These are phyloP conservation scores for Linum trigynum DNA, from an alignment of 345 rosid species.

Conservation along the genomic window DNA sequence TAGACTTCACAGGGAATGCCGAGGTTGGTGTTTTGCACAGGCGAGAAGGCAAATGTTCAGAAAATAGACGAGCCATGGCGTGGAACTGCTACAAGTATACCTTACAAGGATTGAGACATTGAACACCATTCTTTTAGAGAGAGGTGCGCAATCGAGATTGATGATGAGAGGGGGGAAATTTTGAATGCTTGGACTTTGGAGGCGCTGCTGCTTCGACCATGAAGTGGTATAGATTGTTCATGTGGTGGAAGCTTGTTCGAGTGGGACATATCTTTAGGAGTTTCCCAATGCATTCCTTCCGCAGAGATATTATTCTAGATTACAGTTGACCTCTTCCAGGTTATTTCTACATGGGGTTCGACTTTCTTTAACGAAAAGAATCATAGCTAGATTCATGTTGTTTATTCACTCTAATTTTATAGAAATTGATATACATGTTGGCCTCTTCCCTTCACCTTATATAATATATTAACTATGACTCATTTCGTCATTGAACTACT, in stretches of 20 bases:
- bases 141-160: background rate
- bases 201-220: slow-evolving; percentile 7
- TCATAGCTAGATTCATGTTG: background rate
- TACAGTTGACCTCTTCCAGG: background rate
- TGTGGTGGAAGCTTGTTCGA: slow-evolving; percentile 12
- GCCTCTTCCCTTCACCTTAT: background rate
- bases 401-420: background rate
- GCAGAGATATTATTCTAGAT: slow-evolving; percentile 6
- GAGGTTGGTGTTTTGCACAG: slow-evolving; percentile 13
- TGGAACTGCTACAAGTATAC: slow-evolving; percentile 13
- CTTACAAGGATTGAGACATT: slow-evolving; percentile 7
- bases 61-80: slow-evolving; percentile 11
- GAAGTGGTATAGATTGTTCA: slow-evolving; percentile 15
- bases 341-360: background rate
- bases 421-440: background rate
- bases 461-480: background rate
- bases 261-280: slow-evolving; percentile 9
- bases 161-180: slow-evolving; percentile 13
- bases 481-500: background rate
- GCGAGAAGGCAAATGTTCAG: slow-evolving; percentile 8
- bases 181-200: slow-evolving; percentile 13
- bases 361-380: background rate
- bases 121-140: slow-evolving; percentile 2
- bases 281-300: slow-evolving; percentile 9
- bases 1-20: slow-evolving; percentile 13